These are phyloP conservation scores for Guillardia theta DNA, from an alignment of 78 protist genomes.

Conservation along the genomic window DNA sequence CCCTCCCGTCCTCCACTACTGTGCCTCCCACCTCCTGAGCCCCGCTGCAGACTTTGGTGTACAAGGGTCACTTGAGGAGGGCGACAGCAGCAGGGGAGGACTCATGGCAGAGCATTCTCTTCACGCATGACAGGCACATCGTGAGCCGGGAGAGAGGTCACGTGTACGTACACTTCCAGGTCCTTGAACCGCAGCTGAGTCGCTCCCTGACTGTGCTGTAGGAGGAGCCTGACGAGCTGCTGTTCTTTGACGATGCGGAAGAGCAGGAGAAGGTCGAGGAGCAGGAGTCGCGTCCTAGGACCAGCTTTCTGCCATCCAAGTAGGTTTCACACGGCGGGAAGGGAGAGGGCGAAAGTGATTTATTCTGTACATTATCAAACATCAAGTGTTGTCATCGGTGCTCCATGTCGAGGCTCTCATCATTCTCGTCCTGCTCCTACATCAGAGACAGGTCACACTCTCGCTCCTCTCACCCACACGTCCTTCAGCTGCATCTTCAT, in stretches of 20 bases:
- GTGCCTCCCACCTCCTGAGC: too few species aligned
- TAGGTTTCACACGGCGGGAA: not conserved
- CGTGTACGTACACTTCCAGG: not conserved
- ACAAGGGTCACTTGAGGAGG: not conserved
- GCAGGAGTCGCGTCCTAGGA: too few species aligned
- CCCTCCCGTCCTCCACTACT: too few species aligned
- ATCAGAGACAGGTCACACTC: not conserved
- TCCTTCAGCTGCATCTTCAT: not conserved
- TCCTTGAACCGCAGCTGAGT: not conserved
- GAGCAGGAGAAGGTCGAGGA: not conserved
- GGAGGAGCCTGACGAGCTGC: not conserved
- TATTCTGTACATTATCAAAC: not conserved
- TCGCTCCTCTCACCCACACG: not conserved
- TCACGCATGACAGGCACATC: not conserved
- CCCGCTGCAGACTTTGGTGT: not conserved
- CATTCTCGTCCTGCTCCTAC: not conserved
- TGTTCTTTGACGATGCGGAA: not conserved
- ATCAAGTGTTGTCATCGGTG: not conserved
- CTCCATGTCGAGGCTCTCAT: not conserved
- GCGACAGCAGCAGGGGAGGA: not conserved
- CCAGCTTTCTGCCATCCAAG: not conserved
- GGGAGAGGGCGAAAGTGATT: not conserved
- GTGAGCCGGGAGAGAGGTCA: not conserved
- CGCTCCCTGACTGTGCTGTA: not conserved
- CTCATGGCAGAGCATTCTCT: not conserved